Conservation (phyloP, 2,329 filamentous ascomycete species). For the Sporothrix humicola region DNA sequence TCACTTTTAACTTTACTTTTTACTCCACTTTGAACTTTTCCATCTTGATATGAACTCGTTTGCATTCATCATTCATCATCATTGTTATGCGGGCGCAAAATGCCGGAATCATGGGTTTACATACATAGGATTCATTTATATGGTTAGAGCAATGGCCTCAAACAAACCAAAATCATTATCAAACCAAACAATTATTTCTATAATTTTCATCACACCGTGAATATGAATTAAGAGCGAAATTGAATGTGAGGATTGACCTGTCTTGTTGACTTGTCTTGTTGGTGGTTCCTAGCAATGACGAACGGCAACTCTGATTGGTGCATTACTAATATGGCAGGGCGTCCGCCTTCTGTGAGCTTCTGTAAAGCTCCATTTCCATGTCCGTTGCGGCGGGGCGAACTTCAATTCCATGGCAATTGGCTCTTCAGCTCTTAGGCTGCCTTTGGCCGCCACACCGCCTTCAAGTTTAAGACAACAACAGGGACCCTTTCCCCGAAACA, state of each 20-base stretch:
- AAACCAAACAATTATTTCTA: background rate
- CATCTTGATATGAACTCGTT: background rate
- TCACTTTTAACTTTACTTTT: no score
- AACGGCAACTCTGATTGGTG: background rate
- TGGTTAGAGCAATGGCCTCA: no score
- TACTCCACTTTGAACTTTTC: no score
- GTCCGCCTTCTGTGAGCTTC: conserved; percentile 33
- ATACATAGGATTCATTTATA: background rate
- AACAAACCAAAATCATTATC: background rate
- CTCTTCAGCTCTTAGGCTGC: background rate
- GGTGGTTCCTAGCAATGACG: background rate
- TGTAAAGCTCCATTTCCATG: conserved; percentile 28
- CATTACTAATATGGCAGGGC: conserved; percentile 30
- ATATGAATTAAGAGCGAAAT: background rate
- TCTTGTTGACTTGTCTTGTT: no score
- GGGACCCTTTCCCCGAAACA: background rate
- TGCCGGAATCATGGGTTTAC: background rate
- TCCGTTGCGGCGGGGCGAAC: background rate
- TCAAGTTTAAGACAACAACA: background rate
- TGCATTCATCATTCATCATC: background rate
- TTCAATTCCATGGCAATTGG: background rate
- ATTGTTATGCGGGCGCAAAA: background rate
- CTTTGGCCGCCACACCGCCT: background rate
- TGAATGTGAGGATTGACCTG: no score
- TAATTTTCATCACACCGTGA: no score